Evolutionary conservation across 2,329 filamentous ascomycete genomes (phyloP), one percentile per base, ranked within the genome.

Genomic region (Fusarium chlamydosporum): DNA sequence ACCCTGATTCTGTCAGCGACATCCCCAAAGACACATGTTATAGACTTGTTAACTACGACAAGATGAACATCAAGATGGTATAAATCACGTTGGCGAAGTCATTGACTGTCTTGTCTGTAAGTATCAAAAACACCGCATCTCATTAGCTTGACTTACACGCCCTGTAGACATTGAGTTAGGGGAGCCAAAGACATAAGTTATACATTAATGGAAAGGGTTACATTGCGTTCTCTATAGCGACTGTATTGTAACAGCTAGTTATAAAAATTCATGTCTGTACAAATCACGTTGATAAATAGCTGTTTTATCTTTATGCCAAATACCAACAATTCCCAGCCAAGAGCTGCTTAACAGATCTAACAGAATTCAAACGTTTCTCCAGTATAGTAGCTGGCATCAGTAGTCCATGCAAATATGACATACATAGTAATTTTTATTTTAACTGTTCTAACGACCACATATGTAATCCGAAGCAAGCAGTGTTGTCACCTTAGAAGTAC

Each of bases 301-400:
- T n/a, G 7, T 16, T 37, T 37, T 15, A 4, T 37, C 9, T 37
- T 9, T 16, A 37, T 35, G 29, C 29, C 12, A 9, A 16, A 37
- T n/a, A 37, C 15, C 15, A n/a, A n/a, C 4, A 8, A 37, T 16
- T n/a, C 34, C 15, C 7, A 37, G 34, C 3, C 3, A 7, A n/a
- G 15, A 9, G 16, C 15, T 37, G 34, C 34, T 37, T 7, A 7
- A 16, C 18, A 10, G 16, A 6, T 35, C n/a, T 16, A 9, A 8
- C 16, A n/a, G 7, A n/a, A 37, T 4, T 7, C 2, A 7, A 4
- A 16, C 2, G 4, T 7, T 27, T 4, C 3, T 16, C 20, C 4
- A 18, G 6, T 6, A 31, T 11, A 29, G 6, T n/a, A 43, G 16
- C 10, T 18, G 6, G 10, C 41, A n/a, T 43, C 15, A 27, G 12